Percentiles rank a stretch among this genome's conserved stretches.
These are phyloP conservation scores for Pythium periplocum DNA, from an alignment of 352 stramenopile genomes.

Conservation along the genomic window DNA sequence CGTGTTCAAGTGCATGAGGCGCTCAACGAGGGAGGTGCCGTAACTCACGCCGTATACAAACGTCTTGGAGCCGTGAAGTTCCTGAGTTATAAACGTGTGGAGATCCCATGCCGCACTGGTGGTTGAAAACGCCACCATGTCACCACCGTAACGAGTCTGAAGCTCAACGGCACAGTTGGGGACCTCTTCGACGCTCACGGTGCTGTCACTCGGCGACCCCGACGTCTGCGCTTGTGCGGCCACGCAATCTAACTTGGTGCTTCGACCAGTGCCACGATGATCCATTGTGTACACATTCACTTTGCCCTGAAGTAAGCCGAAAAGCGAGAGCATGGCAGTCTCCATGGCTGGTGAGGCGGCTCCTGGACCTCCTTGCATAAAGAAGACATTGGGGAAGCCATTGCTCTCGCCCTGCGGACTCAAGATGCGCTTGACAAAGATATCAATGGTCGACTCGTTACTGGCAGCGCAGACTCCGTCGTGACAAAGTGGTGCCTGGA, in stretches of 20 bases:
- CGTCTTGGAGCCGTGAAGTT: constrained; percentile 12
- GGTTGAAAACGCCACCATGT: constrained; percentile 37
- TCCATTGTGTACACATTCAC: constrained; percentile 22
- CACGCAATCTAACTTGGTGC: constrained; percentile 32
- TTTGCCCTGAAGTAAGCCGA: constrained; percentile 4
- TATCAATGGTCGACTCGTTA: constrained; percentile 7
- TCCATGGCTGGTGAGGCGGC: constrained; percentile 9
- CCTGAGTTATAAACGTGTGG: constrained; percentile 22
- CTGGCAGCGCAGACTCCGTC: constrained; percentile 17
- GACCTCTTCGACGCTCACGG: constrained; percentile 22
- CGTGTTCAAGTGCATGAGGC: constrained; percentile 34
- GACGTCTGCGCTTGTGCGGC: constrained; percentile 27
- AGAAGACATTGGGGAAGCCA: constrained; percentile 8
- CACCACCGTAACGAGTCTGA: constrained; percentile 24
- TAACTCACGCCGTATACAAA: constrained; percentile 48
- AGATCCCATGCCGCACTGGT: constrained; percentile 39
- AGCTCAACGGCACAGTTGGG: constrained; percentile 30
- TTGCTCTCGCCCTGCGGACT: neutral
- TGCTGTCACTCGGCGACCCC: constrained; percentile 22
- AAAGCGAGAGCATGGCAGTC: constrained; percentile 9
- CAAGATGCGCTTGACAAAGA: constrained; percentile 26
- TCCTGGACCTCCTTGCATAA: constrained; percentile 18
- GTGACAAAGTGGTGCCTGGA: constrained; percentile 32
- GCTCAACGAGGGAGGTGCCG: constrained; percentile 37
- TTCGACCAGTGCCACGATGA: constrained; percentile 35